phyloP scores from a whole-genome alignment of 345 rosid species.

The Hibiscus mutabilis region DNA sequence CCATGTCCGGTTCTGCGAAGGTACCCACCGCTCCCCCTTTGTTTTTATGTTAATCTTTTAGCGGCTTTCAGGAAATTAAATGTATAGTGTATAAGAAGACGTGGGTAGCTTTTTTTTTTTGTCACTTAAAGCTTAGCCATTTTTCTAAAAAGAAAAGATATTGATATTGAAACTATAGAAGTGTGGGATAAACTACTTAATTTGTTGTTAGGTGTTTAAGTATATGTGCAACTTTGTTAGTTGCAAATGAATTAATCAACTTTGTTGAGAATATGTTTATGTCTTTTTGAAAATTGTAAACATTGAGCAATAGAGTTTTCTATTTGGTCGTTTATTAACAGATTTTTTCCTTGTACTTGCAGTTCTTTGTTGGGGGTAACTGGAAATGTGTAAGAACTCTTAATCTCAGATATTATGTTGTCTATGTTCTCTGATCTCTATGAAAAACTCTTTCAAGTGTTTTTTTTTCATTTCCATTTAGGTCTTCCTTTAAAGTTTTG shows the following conservation, averaged over 20 bases:
- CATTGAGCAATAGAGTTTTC: neutral
- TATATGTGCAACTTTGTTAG: neutral
- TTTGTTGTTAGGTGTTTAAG: neutral
- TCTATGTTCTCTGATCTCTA: neutral
- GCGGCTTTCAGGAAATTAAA: neutral
- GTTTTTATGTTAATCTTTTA: neutral
- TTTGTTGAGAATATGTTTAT: neutral
- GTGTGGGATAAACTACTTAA: neutral
- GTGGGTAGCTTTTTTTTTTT: neutral
- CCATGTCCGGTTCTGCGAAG: slow-evolving; percentile 95
- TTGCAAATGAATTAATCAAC: neutral
- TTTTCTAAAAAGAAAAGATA: neutral
- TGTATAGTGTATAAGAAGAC: neutral
- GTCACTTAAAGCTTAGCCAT: too few species aligned
- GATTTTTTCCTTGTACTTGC: slow-evolving; percentile 36
- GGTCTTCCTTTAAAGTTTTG: neutral
- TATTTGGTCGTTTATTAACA: neutral
- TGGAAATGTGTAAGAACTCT: slow-evolving; percentile 91
- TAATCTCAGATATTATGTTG: neutral
- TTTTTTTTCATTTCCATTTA: neutral
- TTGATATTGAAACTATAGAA: neutral
- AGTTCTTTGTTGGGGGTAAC: slow-evolving; percentile 99
- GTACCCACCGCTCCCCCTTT: slow-evolving; percentile 22
- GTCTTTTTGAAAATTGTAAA: neutral
- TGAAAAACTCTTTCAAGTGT: neutral